These are phyloP conservation scores for Solanum gracilifrons DNA, from an alignment of 257 asterid genomes.

Conservation along the genomic window DNA sequence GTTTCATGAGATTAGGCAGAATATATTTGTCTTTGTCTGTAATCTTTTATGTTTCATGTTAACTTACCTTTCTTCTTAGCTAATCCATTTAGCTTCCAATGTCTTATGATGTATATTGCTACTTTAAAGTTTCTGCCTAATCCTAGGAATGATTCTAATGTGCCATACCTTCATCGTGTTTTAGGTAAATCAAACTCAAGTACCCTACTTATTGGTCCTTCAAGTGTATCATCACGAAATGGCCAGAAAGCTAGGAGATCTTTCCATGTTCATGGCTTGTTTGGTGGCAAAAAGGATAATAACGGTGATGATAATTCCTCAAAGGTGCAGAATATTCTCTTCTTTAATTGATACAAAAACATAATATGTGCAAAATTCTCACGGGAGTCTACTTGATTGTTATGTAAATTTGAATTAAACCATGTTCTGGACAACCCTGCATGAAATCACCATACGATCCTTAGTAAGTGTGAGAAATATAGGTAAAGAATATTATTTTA, in stretches of 20 bases:
- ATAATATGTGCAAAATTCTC: not conserved
- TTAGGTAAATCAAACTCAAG: slow-evolving; percentile 4
- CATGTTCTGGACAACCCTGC: not conserved
- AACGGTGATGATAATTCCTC: slow-evolving; percentile 37
- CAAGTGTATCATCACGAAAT: not conserved
- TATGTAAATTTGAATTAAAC: not conserved
- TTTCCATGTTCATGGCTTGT: slow-evolving; percentile 42
- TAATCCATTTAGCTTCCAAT: not conserved
- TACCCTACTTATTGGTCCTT: not conserved
- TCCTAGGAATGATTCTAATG: not conserved
- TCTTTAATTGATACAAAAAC: not conserved
- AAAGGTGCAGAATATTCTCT: slow-evolving; percentile 30
- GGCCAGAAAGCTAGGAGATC: slow-evolving; percentile 4
- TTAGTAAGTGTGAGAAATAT: too few relatives aligned
- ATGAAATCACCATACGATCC: not conserved
- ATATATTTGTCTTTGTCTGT: not conserved
- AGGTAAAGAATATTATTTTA: too few relatives aligned
- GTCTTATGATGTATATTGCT: not conserved
- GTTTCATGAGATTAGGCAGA: not conserved
- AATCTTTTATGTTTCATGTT: not conserved
- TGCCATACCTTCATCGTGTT: not conserved
- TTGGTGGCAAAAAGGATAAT: slow-evolving; percentile 69
- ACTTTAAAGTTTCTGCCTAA: not conserved
- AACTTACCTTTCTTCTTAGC: not conserved
- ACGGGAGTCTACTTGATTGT: not conserved